Evolutionary conservation across 306 rosid genomes (phyloP).

Genomic region (Sicyos baderoa): DNA sequence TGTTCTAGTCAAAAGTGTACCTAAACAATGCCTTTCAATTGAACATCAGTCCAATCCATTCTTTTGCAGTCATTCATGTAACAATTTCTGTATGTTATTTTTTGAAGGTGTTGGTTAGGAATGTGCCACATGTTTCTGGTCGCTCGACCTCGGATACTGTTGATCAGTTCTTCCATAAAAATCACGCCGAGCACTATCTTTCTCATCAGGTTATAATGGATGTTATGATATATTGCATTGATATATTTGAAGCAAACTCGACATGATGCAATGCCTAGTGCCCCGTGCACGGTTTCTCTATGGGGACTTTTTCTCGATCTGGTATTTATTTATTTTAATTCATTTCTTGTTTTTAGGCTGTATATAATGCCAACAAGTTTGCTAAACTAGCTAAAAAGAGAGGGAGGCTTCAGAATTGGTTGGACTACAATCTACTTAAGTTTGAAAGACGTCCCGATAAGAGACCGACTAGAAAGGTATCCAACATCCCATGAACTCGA

Average conservation of each 20-base stretch:
- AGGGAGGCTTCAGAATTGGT: slow-evolving; percentile 78
- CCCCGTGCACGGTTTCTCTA: not conserved
- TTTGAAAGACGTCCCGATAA: slow-evolving; percentile 70
- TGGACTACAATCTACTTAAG: slow-evolving; percentile 82
- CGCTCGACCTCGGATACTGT: slow-evolving; percentile 50
- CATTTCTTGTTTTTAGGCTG: slow-evolving; percentile 51
- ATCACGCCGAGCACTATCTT: slow-evolving; percentile 77
- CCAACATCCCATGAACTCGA: slow-evolving; percentile 7
- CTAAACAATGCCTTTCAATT: not conserved
- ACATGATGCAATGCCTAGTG: slow-evolving; percentile 6
- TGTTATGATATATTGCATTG: not conserved
- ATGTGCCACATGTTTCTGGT: slow-evolving; percentile 58
- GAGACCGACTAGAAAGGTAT: slow-evolving; percentile 63
- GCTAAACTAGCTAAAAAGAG: slow-evolving; percentile 60
- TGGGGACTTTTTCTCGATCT: not conserved
- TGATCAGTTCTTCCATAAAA: slow-evolving; percentile 67
- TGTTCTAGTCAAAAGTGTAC: not conserved
- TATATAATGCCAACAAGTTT: slow-evolving; percentile 80
- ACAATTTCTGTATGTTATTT: not conserved
- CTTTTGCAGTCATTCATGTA: slow-evolving; percentile 11
- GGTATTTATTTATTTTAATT: not conserved
- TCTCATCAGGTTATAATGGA: slow-evolving; percentile 70
- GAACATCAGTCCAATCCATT: slow-evolving; percentile 3
- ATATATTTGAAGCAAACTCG: not conserved
- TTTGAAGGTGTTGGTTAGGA: slow-evolving; percentile 79